Percentiles rank a stretch among this genome's conserved stretches.
These are phyloP conservation scores for Cercospora berteroae DNA, from an alignment of 2,329 filamentous ascomycete genomes.

Conservation along the genomic window DNA sequence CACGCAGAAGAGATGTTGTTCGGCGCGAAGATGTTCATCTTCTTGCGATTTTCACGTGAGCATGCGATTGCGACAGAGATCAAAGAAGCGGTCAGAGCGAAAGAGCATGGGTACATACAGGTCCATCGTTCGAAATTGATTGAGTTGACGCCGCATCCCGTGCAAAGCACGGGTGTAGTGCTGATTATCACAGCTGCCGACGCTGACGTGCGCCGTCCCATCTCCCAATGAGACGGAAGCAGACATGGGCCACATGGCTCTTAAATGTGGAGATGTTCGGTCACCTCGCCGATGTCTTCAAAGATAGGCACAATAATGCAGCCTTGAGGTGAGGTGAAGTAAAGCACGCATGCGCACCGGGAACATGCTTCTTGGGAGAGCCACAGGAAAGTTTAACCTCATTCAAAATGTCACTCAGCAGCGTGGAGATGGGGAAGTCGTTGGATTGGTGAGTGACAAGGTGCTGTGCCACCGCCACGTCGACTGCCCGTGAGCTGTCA, in stretches of 20 bases:
- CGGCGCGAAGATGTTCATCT: not conserved
- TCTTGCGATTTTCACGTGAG: not conserved
- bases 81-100: not conserved
- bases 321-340: not conserved
- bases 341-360: not conserved
- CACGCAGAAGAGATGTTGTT: not conserved
- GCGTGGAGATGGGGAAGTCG: not conserved
- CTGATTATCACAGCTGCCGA: constrained; percentile 2
- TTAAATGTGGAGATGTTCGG: not conserved
- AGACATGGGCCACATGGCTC: not conserved
- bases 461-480: not conserved
- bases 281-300: not conserved
- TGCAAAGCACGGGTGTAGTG: not conserved
- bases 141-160: not conserved
- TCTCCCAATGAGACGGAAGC: not conserved
- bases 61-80: not conserved
- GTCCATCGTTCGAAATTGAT: not conserved
- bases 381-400: not conserved
- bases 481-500: not conserved
- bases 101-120: not conserved
- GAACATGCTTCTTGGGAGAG: not conserved
- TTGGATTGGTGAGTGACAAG: not conserved
- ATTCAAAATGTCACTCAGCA: not conserved
- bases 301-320: not conserved
- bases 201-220: not conserved